phyloP scores from a whole-genome alignment of 108 stramenopile genomes.

The Cyclotella choctawhatcheeana region DNA sequence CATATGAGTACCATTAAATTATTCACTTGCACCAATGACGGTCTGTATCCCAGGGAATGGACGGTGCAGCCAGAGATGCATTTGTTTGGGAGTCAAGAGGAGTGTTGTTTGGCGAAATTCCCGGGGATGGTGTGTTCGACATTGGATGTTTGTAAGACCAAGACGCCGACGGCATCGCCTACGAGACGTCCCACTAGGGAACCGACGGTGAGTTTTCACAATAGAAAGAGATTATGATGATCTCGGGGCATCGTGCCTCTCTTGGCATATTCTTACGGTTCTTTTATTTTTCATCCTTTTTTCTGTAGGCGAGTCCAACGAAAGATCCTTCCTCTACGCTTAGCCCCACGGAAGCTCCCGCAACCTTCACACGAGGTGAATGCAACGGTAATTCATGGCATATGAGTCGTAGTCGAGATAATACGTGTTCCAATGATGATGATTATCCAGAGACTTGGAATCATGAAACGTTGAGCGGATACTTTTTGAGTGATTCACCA shows the following conservation, averaged over 20 bases:
- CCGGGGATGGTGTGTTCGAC: background rate
- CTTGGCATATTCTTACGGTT: too few species aligned
- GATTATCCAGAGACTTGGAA: conserved; percentile 16
- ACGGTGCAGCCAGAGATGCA: background rate
- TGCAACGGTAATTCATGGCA: background rate
- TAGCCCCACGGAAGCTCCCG: background rate
- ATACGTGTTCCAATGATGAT: conserved; percentile 6
- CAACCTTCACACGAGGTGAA: background rate
- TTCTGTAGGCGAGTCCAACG: background rate
- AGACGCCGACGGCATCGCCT: background rate
- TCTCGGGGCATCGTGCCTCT: too few species aligned
- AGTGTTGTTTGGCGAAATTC: conserved; percentile 3
- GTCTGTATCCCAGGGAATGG: conserved; percentile 5
- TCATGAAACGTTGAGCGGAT: background rate
- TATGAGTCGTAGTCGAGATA: background rate
- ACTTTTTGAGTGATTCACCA: background rate
- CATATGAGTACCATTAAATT: conserved; percentile 4
- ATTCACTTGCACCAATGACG: background rate
- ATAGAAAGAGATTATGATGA: too few species aligned
- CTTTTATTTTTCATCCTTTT: too few species aligned
- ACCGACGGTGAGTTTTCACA: background rate
- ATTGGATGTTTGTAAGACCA: background rate
- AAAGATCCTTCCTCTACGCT: background rate
- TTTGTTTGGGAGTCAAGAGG: background rate
- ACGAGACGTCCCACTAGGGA: background rate